Base-by-base conservation (phyloP, 306 rosid genomes). In the Cercis canadensis region DNA sequence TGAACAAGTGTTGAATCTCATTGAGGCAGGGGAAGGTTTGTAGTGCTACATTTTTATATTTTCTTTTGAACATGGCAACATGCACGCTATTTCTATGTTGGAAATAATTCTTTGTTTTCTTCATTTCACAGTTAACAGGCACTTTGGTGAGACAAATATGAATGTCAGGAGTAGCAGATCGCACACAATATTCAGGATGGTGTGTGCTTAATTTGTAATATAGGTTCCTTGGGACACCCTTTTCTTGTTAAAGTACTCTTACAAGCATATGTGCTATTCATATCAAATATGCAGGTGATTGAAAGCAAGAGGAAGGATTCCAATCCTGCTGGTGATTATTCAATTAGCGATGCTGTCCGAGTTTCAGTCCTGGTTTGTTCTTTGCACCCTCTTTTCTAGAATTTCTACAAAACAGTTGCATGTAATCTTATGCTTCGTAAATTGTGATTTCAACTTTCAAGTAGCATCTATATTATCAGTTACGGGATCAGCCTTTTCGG, bases 151-250 rank as follows among this genome's bases (percentile, higher is more conserved):
- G 84, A 94, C 97, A 39, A 94, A 89, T 80, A 94, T 94, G 95
- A 94, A 94, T 71, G 90, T 69, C 34, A 85, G 94, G 79, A 94
- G 99, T 81, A 94, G 99, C 76, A 89, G 99, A 67, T 94, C 99
- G 5, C 99, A 94, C 83, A 91, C 96, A 67, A 91, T 94, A 84
- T 94, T 94, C 74, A 84, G 99, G 84, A 91, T 94, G 99, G 99
- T 94, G 66, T 36, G 81, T 69, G 69, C 6, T 45, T 11, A 49
- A 24, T 39, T 58, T 67, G 47, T 17, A 15, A 12, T 41, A 36
- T 39, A 40, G 11, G 59, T 65, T 19, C 51, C 21, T 29, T 13
- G 50, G 54, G 14, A 41, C 57, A 12, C 29, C 31, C 16, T 62
- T 49, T 61, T 9, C 52, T 45, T 37, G 11, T 33, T n/a, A 24